Evolutionary conservation across 23 red algal species (phyloP), one percentile per base, ranked within the genome.

Genomic region (Porphyridium purpureum): DNA sequence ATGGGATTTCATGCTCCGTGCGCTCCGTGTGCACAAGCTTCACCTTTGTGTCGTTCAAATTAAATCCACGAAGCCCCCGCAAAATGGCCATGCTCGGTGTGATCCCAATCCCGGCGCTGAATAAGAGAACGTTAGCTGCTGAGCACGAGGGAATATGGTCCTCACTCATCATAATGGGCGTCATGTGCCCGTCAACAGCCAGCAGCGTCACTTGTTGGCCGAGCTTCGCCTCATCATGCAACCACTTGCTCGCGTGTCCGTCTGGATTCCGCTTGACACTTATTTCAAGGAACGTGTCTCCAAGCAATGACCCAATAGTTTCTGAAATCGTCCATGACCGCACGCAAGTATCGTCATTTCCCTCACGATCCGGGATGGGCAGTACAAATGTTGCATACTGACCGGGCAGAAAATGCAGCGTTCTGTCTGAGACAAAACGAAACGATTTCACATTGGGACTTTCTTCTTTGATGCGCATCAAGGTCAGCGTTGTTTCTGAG

Each of bases 261-360:
- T 40, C 65, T 5, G 22, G 2, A 21, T 71, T 71, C 11, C 64
- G 30, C 49, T 83, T 72, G 5, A 83, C 76, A 52, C 65, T 72
- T 7, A 83, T 33, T 57, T 83, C 76, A 49, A 83, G 57, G 3
- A 64, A 70, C n/a, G 60, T 8, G 31, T 83, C 76, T 9, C 76
- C 76, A 2, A 2, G 0, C 26, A 47, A 38, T 11, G 76, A 83
- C 34, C 64, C 59, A 0, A 64, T 54, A 33, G 60, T 62, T 35
- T 72, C 76, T 1, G 76, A 83, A 26, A 83, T 27, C 34, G 76
- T 83, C 76, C 76, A 83, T 19, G 76, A 70, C 14, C 76, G 55
- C 4, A 65, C 44, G n/a, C n/a, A n/a, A 17, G 38, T 44, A 17
- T 11, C 11, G 38, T 44, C 38, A 17, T 17, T 17, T 17, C 11